Base-by-base conservation (phyloP, 1,139 yeast genomes). In the Casaregolazyma suthepensis region DNA sequence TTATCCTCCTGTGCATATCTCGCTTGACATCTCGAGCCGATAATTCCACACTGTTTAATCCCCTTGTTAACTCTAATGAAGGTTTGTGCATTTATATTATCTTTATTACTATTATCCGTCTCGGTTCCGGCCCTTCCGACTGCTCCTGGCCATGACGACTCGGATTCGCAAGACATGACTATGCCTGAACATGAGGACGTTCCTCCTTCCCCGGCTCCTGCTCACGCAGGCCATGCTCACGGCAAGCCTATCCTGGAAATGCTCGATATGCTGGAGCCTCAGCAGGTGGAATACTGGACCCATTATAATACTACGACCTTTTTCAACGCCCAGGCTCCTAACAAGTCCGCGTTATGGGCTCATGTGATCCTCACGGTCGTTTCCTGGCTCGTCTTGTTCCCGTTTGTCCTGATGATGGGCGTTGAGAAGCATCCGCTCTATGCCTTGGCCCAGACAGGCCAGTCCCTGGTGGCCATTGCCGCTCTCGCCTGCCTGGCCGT, bases 261-360 rank as follows among this genome's bases (percentile, higher is more conserved):
- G 56, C 86, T 88, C 1, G 64, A 80, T 29, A 35, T 2, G 5
- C 73, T 90, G 49, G 76, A 82, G 43, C 87, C 93, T 0, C 85
- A 82, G 53, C 96, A 90, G 68, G 73, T 82, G 53, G 68, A 77
- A 23, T 90, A 77, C 68, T 91, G 98, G 98, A 84, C 83, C 54
- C 68, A 70, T 42, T 91, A 89, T 70, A 82, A 87, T 63, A 81
- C 95, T n/a, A 85, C 94, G 5, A 85, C 89, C 13, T 90, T 79
- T 67, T 80, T 88, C 69, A 59, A 60, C 10, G 71, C 81, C n/a
- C 65, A 77, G 0, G 40, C 29, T 5, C 68, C 75, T 3, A 78
- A 78, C 59, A 77, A 79, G 56, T 58, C 74, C n/a, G 77, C 83
- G 1, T 71, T 91, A 48, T 73, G 75, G 61, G 63, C 76, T 48